These are phyloP conservation scores for Podospora anserina DNA, from an alignment of 495 filamentous ascomycete genomes.

Conservation along the genomic window DNA sequence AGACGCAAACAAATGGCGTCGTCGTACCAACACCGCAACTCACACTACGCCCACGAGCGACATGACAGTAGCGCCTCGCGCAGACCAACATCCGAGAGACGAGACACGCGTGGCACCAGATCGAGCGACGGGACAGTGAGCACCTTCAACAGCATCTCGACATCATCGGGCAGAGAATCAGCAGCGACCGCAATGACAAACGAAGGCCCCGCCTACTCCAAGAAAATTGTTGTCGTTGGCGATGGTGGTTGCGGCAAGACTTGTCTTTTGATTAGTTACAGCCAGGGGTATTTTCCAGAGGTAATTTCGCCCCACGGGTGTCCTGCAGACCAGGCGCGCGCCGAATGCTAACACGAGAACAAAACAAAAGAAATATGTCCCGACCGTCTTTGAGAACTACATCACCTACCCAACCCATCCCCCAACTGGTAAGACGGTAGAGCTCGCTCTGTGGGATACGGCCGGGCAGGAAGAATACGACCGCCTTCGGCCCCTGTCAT, in stretches of 20 bases:
- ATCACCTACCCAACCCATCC: conserved; percentile 92
- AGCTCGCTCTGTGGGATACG: conserved; percentile 97
- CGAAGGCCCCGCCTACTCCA: conserved; percentile 85
- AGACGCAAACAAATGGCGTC: conserved; percentile 38
- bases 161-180: conserved; percentile 64
- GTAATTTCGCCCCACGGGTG: conserved; percentile 45
- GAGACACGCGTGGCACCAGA: conserved; percentile 44
- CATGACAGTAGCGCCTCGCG: conserved; percentile 42
- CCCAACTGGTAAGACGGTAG: conserved; percentile 83
- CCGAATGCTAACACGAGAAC: neutral
- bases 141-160: conserved; percentile 61
- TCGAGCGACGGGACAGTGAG: conserved; percentile 75
- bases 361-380: conserved; percentile 86
- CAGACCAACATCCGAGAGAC: conserved; percentile 34
- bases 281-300: conserved; percentile 97
- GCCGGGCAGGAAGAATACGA: conserved; percentile 99
- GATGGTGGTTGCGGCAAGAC: conserved; percentile 99
- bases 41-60: conserved; percentile 41
- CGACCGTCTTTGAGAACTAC: conserved; percentile 99
- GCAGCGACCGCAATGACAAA: conserved; percentile 76
- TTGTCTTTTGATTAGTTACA: conserved; percentile 95
- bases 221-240: conserved; percentile 98
- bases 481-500: conserved; percentile 88
- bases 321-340: neutral
- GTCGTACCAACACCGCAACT: conserved; percentile 43